These are phyloP conservation scores for Tricholoma furcatifolium DNA, from an alignment of 768 basidiomycete species.

Conservation along the genomic window DNA sequence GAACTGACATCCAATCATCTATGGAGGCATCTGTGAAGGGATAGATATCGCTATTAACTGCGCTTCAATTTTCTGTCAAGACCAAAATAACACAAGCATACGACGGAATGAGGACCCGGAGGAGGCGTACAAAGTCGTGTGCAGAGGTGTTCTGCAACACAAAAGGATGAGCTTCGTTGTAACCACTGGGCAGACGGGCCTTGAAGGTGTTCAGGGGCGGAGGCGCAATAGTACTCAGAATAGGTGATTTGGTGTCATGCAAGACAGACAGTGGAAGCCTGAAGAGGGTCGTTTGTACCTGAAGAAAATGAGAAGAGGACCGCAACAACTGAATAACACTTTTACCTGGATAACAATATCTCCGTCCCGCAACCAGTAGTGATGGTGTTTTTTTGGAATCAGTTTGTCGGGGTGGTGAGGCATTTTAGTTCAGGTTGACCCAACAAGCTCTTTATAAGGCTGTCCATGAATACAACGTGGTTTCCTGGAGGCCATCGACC, in stretches of 20 bases:
- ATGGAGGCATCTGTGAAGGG: constrained; percentile 21
- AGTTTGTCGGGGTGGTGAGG: background rate
- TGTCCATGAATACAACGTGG: constrained; percentile 5
- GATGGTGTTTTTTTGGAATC: constrained; percentile 20
- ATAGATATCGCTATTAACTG: constrained; percentile 10
- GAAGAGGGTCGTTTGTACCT: constrained; percentile 57
- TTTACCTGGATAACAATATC: constrained; percentile 31
- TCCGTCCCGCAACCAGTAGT: constrained; percentile 29
- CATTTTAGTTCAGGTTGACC: background rate
- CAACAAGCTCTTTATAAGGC: background rate
- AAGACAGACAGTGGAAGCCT: constrained; percentile 47
- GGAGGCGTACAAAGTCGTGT: constrained; percentile 49
- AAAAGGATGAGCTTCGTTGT: constrained; percentile 34
- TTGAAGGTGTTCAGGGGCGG: constrained; percentile 22
- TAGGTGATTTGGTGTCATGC: constrained; percentile 30
- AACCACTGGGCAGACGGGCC: constrained; percentile 17
- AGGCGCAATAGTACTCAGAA: constrained; percentile 33
- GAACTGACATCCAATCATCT: constrained; percentile 31
- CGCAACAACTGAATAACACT: background rate
- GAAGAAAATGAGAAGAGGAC: background rate
- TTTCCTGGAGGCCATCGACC: constrained; percentile 2
- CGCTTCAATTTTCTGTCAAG: background rate
- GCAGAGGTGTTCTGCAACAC: constrained; percentile 43
- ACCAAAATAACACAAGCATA: constrained; percentile 21
- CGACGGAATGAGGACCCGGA: constrained; percentile 57